These are phyloP conservation scores for Neurospora sp. DNA, from an alignment of 495 filamentous ascomycete genomes.

Conservation along the genomic window DNA sequence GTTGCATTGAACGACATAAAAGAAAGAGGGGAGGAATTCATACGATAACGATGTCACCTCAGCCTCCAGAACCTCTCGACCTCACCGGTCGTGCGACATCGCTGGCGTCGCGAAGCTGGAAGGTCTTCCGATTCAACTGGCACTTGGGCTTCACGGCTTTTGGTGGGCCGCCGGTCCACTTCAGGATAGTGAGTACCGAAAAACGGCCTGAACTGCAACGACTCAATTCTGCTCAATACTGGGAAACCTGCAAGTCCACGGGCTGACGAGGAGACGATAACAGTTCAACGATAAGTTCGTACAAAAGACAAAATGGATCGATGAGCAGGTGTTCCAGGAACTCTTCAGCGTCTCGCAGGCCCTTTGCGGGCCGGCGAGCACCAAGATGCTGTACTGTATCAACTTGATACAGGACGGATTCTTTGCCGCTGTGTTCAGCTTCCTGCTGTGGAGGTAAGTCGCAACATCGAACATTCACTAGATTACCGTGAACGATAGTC, in stretches of 20 bases:
- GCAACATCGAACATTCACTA: not conserved
- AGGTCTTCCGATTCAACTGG: constrained; percentile 43
- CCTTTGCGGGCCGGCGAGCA: constrained; percentile 65
- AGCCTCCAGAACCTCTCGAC: not conserved
- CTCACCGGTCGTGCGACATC: not conserved
- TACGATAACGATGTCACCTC: not conserved
- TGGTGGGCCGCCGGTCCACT: constrained; percentile 63
- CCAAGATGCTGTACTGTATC: constrained; percentile 73
- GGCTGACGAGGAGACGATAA: not conserved
- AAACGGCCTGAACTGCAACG: not conserved
- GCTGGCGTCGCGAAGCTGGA: constrained; percentile 13
- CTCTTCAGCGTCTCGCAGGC: constrained; percentile 72
- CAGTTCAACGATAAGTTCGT: constrained; percentile 61
- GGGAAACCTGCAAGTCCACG: not conserved
- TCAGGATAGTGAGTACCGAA: constrained; percentile 43
- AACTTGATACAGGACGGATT: constrained; percentile 57
- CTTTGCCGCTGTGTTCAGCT: constrained; percentile 50
- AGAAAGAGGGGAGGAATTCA: not conserved
- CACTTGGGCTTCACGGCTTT: constrained; percentile 63
- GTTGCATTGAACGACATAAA: not conserved
- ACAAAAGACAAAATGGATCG: constrained; percentile 56
- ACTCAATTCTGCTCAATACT: not conserved
- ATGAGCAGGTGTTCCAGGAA: constrained; percentile 74
- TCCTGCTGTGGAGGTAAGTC: constrained; percentile 58
- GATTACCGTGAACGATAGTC: not conserved